Percentiles rank a stretch among this genome's conserved stretches.
Evolutionary conservation across 139 green algal genomes (phyloP).

Genomic region (Astrephomene gubernaculifera): DNA sequence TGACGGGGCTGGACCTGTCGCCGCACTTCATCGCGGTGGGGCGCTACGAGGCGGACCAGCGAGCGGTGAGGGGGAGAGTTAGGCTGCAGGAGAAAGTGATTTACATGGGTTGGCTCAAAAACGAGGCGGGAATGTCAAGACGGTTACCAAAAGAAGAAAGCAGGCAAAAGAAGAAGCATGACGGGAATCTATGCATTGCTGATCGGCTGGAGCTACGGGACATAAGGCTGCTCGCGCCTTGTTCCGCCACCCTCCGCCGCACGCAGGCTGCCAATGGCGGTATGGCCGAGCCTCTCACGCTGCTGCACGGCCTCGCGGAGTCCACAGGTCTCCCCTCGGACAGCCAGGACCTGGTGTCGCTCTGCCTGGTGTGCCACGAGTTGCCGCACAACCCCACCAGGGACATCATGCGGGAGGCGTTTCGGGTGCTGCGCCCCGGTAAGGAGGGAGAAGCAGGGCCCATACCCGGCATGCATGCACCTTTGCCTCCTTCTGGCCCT

Average conservation of each 20-base stretch:
- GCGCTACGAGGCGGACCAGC: constrained; percentile 62
- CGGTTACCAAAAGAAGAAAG: too few species aligned
- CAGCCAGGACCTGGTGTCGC: constrained; percentile 77
- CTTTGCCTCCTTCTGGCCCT: too few species aligned
- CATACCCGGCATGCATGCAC: too few species aligned
- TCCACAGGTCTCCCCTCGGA: constrained; percentile 61
- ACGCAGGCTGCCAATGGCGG: constrained; percentile 22
- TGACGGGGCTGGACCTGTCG: constrained; percentile 83
- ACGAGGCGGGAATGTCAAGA: too few species aligned
- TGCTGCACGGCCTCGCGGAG: constrained; percentile 77
- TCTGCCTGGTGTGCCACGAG: constrained; percentile 86
- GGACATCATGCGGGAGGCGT: constrained; percentile 76
- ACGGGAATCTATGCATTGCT: too few species aligned
- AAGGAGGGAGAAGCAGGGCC: constrained; percentile 21
- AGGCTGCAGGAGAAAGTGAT: too few species aligned
- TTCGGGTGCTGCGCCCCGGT: constrained; percentile 70
- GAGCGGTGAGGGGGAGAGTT: constrained; percentile 44
- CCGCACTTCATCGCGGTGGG: constrained; percentile 83
- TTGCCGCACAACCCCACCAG: constrained; percentile 68
- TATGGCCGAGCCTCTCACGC: constrained; percentile 52
- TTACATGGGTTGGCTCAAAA: too few species aligned
- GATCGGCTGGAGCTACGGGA: too few species aligned
- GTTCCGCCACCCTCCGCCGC: not conserved
- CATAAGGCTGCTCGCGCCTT: not conserved
- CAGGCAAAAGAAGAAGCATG: too few species aligned